Conservation (phyloP, 169 alveolate genomes). For the Miamiensis avidus region DNA sequence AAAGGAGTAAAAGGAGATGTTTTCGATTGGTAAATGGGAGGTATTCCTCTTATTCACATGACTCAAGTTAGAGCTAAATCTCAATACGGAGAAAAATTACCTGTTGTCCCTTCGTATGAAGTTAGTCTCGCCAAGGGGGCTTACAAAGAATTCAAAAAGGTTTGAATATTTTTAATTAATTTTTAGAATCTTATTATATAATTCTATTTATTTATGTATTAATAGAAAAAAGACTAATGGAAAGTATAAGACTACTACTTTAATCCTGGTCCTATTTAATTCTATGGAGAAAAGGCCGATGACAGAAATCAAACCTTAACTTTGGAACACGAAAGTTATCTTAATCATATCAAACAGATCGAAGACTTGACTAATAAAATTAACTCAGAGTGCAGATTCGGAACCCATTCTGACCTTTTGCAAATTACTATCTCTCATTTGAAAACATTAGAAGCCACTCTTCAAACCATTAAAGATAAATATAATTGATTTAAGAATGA, state of each 20-base stretch:
- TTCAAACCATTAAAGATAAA: conserved; percentile 15
- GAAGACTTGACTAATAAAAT: conserved; percentile 84
- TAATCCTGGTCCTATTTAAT: conserved; percentile 98
- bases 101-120: conserved; percentile 91
- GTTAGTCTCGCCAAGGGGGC: conserved; percentile 91
- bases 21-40: conserved; percentile 91
- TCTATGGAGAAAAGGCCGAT: conserved; percentile 86
- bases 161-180: conserved; percentile 20
- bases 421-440: conserved; percentile 64
- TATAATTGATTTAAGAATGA: too few species aligned
- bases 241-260: conserved; percentile 91
- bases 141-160: conserved; percentile 47
- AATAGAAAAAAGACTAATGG: conserved; percentile 75
- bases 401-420: conserved; percentile 84
- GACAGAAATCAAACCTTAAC: conserved; percentile 84
- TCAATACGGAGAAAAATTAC: conserved; percentile 75
- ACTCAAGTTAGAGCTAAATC: conserved; percentile 56
- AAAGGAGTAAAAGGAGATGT: background rate
- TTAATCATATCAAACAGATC: conserved; percentile 88
- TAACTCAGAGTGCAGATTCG: conserved; percentile 88
- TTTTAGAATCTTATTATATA: conserved; percentile 73
- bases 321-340: conserved; percentile 90
- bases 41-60: conserved; percentile 85
- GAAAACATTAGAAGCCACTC: conserved; percentile 16
- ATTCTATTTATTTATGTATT: too few species aligned